Conservation (phyloP, 352 stramenopile genomes). For the Globisporangium echinulatum region DNA sequence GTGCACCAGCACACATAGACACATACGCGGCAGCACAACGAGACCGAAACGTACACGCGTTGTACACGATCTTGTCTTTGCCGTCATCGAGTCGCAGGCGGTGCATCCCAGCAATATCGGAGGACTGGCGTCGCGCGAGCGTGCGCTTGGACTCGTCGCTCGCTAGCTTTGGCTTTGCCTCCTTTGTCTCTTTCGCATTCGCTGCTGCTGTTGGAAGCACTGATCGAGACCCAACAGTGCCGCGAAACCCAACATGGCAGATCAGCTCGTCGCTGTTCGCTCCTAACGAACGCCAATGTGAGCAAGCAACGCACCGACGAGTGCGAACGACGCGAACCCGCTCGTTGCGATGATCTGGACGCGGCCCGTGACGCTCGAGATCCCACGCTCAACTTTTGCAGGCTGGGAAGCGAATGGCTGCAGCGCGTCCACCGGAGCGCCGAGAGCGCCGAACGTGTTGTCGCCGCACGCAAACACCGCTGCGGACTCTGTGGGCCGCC, state of each 20-base stretch:
- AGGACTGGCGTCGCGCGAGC: slow-evolving; percentile 13
- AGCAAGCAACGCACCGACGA: slow-evolving; percentile 34
- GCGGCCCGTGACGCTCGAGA: slow-evolving; percentile 15
- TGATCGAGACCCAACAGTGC: neutral
- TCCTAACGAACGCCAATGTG: no score
- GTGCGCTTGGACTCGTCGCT: slow-evolving; percentile 12
- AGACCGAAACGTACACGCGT: slow-evolving; percentile 3
- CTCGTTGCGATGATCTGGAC: slow-evolving; percentile 54
- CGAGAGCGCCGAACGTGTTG: slow-evolving; percentile 55
- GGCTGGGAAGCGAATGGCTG: slow-evolving; percentile 12
- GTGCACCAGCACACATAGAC: neutral
- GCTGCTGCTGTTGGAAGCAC: slow-evolving; percentile 9
- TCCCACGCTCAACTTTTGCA: slow-evolving; percentile 24
- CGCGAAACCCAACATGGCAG: no score
- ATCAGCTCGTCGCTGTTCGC: neutral
- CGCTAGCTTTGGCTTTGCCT: slow-evolving; percentile 9
- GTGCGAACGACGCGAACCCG: slow-evolving; percentile 58
- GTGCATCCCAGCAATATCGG: slow-evolving; percentile 12
- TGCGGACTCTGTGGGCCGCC: slow-evolving; percentile 41
- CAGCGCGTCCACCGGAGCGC: slow-evolving; percentile 3
- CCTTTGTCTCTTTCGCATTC: neutral
- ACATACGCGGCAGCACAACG: no score
- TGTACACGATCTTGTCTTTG: slow-evolving; percentile 6
- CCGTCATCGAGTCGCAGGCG: slow-evolving; percentile 9
- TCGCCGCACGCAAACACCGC: slow-evolving; percentile 65